phyloP scores from a whole-genome alignment of 1,284 basidiomycete species.

The Afroboletus lepidellus region DNA sequence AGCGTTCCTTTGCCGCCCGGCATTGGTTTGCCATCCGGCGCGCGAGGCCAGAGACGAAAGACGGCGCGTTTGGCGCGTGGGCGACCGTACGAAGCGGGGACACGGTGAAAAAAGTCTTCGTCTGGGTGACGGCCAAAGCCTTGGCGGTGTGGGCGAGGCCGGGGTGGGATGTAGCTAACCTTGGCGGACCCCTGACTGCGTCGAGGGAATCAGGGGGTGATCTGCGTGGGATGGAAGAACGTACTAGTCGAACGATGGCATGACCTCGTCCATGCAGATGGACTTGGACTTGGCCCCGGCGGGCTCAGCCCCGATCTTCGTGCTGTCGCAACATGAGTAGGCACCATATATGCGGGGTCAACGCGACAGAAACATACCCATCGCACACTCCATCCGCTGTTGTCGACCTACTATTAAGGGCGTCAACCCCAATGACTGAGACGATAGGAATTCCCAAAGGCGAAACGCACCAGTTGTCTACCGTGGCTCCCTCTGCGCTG shows the following conservation, averaged over 20 bases:
- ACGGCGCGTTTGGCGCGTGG: constrained; percentile 6
- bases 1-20: constrained; percentile 20
- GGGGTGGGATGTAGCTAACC: background rate
- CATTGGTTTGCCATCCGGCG: constrained; percentile 3
- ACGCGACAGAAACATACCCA: background rate
- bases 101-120: constrained; percentile 10
- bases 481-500: background rate
- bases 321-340: background rate
- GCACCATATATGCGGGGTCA: background rate
- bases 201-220: background rate
- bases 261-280: background rate
- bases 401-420: too few relatives aligned
- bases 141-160: background rate
- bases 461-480: background rate
- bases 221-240: background rate
- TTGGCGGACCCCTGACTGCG: background rate
- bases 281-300: background rate
- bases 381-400: background rate
- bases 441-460: too few relatives aligned
- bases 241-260: background rate
- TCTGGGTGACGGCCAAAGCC: constrained; percentile 7
- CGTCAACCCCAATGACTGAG: too few relatives aligned
- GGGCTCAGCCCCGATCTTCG: too few relatives aligned
- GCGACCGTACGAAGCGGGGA: constrained; percentile 5
- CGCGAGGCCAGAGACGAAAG: constrained; percentile 27